These are phyloP conservation scores for Massospora cicadina DNA, from an alignment of 371 early-diverging fungal genomes.

Conservation along the genomic window DNA sequence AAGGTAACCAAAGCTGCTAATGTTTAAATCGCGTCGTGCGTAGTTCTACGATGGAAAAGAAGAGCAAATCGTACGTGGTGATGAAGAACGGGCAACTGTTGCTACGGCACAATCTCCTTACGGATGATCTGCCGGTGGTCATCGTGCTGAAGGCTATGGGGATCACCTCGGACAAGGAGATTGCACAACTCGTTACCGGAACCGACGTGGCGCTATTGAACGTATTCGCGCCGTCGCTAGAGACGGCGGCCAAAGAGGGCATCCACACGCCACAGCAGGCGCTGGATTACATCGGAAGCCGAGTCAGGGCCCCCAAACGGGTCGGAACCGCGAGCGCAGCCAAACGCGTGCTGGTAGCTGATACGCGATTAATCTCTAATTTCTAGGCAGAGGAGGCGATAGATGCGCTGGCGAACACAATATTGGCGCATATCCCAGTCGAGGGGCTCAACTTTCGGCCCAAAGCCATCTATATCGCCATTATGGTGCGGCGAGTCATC, in stretches of 20 bases:
- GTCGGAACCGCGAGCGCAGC: conserved; percentile 29
- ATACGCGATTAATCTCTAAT: neutral
- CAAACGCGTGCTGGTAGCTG: neutral
- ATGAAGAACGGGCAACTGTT: conserved; percentile 64
- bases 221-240: conserved; percentile 74
- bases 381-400: conserved; percentile 73
- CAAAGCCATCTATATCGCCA: conserved; percentile 89
- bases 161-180: conserved; percentile 87
- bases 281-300: conserved; percentile 73
- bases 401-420: conserved; percentile 76
- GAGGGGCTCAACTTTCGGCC: conserved; percentile 74
- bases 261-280: conserved; percentile 85
- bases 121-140: conserved; percentile 88
- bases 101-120: conserved; percentile 87
- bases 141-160: conserved; percentile 89
- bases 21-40: no score
- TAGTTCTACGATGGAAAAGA: conserved; percentile 93
- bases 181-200: conserved; percentile 86
- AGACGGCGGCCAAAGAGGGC: conserved; percentile 59
- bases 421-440: conserved; percentile 93
- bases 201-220: conserved; percentile 66
- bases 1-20: conserved; percentile 21
- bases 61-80: conserved; percentile 89
- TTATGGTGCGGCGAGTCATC: conserved; percentile 96
- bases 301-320: conserved; percentile 49